Evolutionary conservation across 805 yeast genomes (phyloP), one percentile per base, ranked within the genome.

Genomic region (Zygosaccharomyces pseudorouxii): DNA sequence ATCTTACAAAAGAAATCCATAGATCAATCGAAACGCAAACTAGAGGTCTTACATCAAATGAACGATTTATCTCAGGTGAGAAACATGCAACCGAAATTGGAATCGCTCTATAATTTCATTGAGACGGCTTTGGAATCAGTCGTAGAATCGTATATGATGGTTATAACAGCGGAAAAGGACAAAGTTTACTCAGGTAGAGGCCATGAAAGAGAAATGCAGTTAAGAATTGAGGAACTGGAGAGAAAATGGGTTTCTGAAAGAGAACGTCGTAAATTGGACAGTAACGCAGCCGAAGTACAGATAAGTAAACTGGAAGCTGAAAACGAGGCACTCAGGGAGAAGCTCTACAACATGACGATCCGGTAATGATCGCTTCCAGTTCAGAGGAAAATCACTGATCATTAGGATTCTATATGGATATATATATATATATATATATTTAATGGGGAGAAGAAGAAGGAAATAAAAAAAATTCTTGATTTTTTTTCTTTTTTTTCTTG

Each of bases 181-280:
- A 37, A 55, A 47, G 54, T 22, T 30, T 44, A 45, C 12, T 33
- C 48, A 11, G 55, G 59, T 27, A 54, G 48, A 25, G 45, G 38
- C 2, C 45, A 20, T 23, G 49, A 58, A 38, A 75, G 76, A 14
- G 65, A 77, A 27, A 63, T 74, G 39, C 71, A 70, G 47, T 55
- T 81, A 40, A 70, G 89, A 46, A 68, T 84, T 12, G 82, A 79
- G 19, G 89, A 82, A 54, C 62, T 86, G 38, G 78, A 79, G 35
- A 78, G 72, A 52, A 72, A 83, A 57, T 82, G 87, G 84, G 80
- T 81, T 56, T 73, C 81, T 4, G 90, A 86, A 53, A 71, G 89
- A 51, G 93, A 85, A 62, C 77, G 85, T 16, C 67, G 89, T 27
- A 77, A 77, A 18, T 71, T 80, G 47, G 90, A 85, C 55, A 72